Conservation (phyloP, 208 protist species). For the Crithidia acanthocephali region DNA sequence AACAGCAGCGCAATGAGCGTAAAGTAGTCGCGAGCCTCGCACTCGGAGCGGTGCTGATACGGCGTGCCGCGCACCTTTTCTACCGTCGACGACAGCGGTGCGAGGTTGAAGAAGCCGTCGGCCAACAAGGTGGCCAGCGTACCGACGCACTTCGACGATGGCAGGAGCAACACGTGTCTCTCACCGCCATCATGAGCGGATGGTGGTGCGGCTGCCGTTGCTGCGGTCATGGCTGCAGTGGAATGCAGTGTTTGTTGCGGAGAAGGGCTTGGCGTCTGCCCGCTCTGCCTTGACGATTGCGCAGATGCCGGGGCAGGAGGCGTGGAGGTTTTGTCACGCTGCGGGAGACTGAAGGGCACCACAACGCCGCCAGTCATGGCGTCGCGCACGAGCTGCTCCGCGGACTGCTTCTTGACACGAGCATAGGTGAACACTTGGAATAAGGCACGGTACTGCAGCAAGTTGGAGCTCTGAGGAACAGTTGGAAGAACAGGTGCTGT, state of each 20-base stretch:
- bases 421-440: slow-evolving; percentile 70
- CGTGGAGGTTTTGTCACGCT: slow-evolving; percentile 1
- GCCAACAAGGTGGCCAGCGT: slow-evolving; percentile 48
- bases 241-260: neutral
- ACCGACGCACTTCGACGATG: slow-evolving; percentile 60
- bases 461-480: slow-evolving; percentile 23
- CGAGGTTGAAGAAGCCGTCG: slow-evolving; percentile 62
- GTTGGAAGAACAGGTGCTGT: neutral
- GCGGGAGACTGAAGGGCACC: slow-evolving; percentile 39
- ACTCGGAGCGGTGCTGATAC: slow-evolving; percentile 40
- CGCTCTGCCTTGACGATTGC: neutral
- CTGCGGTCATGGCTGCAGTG: neutral
- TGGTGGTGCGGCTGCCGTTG: neutral
- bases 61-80: slow-evolving; percentile 27
- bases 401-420: slow-evolving; percentile 34
- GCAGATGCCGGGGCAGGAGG: neutral
- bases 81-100: slow-evolving; percentile 46
- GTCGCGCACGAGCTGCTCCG: slow-evolving; percentile 55
- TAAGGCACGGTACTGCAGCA: slow-evolving; percentile 68
- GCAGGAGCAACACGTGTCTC: slow-evolving; percentile 43
- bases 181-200: neutral
- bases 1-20: slow-evolving; percentile 66
- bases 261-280: neutral
- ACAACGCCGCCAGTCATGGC: slow-evolving; percentile 72
- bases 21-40: slow-evolving; percentile 56